phyloP scores from a whole-genome alignment of 2,329 filamentous ascomycete genomes.

The Venturia oleaginea region DNA sequence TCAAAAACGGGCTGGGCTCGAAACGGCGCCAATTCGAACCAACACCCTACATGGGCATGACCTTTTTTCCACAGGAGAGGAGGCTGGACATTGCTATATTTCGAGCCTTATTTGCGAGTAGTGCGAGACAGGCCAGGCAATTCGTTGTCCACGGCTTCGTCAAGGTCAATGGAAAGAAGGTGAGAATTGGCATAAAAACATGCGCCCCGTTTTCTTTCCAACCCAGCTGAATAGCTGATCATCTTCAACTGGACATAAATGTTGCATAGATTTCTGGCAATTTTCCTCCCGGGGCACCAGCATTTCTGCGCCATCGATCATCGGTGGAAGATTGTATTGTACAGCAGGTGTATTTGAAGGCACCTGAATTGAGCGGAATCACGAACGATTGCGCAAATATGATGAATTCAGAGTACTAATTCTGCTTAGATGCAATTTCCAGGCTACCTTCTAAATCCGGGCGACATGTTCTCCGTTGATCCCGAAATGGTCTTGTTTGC shows the following conservation, averaged over 20 bases:
- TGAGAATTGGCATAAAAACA: slow-evolving; percentile 26
- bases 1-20: slow-evolving; percentile 20
- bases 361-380: neutral
- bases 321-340: neutral
- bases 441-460: slow-evolving; percentile 88
- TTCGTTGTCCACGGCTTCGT: slow-evolving; percentile 90
- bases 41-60: slow-evolving; percentile 95
- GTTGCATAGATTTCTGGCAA: neutral
- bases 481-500: slow-evolving; percentile 80
- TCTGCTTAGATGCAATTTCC: slow-evolving; percentile 76
- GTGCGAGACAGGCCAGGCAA: slow-evolving; percentile 82
- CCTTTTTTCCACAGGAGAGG: slow-evolving; percentile 82
- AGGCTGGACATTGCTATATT: slow-evolving; percentile 92
- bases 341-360: too few relatives aligned
- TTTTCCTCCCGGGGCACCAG: neutral
- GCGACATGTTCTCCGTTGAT: slow-evolving; percentile 96
- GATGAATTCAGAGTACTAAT: neutral
- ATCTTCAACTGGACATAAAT: neutral
- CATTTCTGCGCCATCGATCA: neutral
- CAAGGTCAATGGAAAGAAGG: slow-evolving; percentile 93
- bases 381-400: neutral
- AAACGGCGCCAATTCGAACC: slow-evolving; percentile 27
- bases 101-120: slow-evolving; percentile 87
- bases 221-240: neutral
- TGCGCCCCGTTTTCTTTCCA: neutral